Evolutionary conservation across 805 yeast genomes (phyloP), one percentile per base, ranked within the genome.

Genomic region (Cephaloascus fragrans): DNA sequence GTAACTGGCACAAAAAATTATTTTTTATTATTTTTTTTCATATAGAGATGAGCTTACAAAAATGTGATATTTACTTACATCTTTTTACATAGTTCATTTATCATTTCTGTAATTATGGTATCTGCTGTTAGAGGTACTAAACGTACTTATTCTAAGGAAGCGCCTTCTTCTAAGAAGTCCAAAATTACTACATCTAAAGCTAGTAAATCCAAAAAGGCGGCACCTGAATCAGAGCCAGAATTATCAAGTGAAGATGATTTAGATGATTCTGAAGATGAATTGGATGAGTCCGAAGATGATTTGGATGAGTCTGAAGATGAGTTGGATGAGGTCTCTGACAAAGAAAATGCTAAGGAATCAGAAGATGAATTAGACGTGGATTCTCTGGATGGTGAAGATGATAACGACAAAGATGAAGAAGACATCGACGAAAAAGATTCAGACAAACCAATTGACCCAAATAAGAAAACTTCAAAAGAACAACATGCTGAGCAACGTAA

Each of bases 401-500:
- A 40, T 12, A 56, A 49, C 4, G 56, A 53, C 14, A 59, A 51
- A 14, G 62, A 51, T 8, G 55, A 49, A 2, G 56, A 49, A 10
- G 56, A 51, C 9, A 57, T 57, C 18, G 61, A 57, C 16, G 55
- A 52, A 8, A 48, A 43, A 3, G 48, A 36, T 6, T 56, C 40
- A 4, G 54, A 56, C 26, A 34, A 39, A 3, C 47, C 44, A 2
- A 51, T 40, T 3, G 71, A 67, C 43, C 70, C 70, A 40, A 62
- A 69, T 46, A 70, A 71, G 52, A 65, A 71, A 44, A 38, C 75
- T 1, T 74, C 85, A 1, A 74, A 67, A 40, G 87, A 80, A 54
- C 77, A 75, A 48, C 94, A 86, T 55, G 80, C 80, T 20, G 96
- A 86, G 56, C 96, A 90, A 62, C 80, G 80, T 57, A 78, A 78